Base-by-base conservation (phyloP, 495 filamentous ascomycete species). In the Parachaetomium inaequale region DNA sequence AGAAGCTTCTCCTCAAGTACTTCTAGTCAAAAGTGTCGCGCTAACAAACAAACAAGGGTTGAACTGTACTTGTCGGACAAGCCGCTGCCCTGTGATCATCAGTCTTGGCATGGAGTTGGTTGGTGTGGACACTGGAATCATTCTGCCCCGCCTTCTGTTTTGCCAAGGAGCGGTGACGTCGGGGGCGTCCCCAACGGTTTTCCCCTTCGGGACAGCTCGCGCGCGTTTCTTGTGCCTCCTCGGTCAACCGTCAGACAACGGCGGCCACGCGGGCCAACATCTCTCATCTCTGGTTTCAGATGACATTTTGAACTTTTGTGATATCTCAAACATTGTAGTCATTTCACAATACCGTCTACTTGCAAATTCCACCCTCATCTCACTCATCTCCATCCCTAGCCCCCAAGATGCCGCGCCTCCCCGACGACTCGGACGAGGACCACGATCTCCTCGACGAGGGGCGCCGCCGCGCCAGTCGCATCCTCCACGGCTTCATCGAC, bases 401-500 rank as follows among this genome's bases (percentile, higher is more conserved):
- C 10, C 34, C 10, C 3, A 63, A 25, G 21, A 68, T 70, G 54
- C 54, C 65, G 38, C 58, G 59, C 31, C 56, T 74, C 57, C 38
- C 71, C 21, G 62, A 71, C 52, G 69, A 65, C 59, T 62, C 58
- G 26, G 62, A 68, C 21, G 71, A 74, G 5, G 68, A 70, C 17
- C 70, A 75, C 49, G 70, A 73, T 58, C 61, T 78, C 17, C 67
- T 81, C 21, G 67, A 69, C 43, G 59, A 70, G 19, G 67, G 72
- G 42, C 70, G 72, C 38, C 69, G 66, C 49, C 67, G 68, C 26
- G 78, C 67, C 3, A 75, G 70, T 45, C 75, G 78, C 58, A 65
- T 83, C 53, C 86, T 82, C 76, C 70, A 79, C 23, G 83, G 85
- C 32, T 91, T 91, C 72, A 70, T 85, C 29, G 86, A 88, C 57